Percentiles rank a stretch among this genome's conserved stretches.
Evolutionary conservation across 768 basidiomycete species (phyloP).

Genomic region (Leccinum incarnatum): DNA sequence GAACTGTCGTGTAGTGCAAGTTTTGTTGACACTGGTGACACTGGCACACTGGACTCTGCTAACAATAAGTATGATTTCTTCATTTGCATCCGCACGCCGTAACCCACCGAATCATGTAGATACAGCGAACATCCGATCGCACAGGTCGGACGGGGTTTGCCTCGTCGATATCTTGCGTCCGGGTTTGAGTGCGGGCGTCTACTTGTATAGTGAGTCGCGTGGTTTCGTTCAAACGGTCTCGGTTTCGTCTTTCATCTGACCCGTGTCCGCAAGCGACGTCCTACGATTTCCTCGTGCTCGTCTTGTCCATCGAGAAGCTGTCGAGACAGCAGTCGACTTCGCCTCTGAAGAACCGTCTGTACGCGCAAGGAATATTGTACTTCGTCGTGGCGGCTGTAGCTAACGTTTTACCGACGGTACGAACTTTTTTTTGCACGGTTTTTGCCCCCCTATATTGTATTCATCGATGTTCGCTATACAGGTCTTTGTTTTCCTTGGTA

Average conservation of each 20-base stretch:
- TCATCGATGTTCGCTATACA: not conserved
- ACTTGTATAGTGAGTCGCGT: slow-evolving; percentile 20
- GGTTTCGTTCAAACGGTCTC: not conserved
- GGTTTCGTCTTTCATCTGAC: not conserved
- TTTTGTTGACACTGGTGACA: slow-evolving; percentile 8
- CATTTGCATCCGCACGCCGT: not conserved
- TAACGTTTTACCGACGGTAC: slow-evolving; percentile 17
- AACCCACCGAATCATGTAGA: slow-evolving; percentile 8
- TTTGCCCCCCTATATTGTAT: not conserved
- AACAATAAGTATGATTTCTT: slow-evolving; percentile 6
- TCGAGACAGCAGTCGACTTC: slow-evolving; percentile 16
- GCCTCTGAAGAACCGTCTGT: slow-evolving; percentile 14
- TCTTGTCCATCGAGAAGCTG: slow-evolving; percentile 16
- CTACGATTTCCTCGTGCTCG: slow-evolving; percentile 21
- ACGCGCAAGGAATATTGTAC: slow-evolving; percentile 21
- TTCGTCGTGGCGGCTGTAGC: slow-evolving; percentile 17
- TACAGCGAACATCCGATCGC: slow-evolving; percentile 1
- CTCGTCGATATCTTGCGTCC: not conserved
- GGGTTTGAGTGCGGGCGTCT: slow-evolving; percentile 5
- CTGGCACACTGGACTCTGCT: slow-evolving; percentile 26
- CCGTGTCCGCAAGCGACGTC: slow-evolving; percentile 12
- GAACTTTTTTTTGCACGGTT: not conserved
- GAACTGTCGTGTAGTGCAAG: slow-evolving; percentile 11
- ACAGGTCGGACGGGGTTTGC: not conserved
- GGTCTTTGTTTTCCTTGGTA: slow-evolving; percentile 13